Evolutionary conservation across 176 grass and related monocot genomes (phyloP), one percentile per base, ranked within the genome.

Genomic region (Rhynchospora tenuis): DNA sequence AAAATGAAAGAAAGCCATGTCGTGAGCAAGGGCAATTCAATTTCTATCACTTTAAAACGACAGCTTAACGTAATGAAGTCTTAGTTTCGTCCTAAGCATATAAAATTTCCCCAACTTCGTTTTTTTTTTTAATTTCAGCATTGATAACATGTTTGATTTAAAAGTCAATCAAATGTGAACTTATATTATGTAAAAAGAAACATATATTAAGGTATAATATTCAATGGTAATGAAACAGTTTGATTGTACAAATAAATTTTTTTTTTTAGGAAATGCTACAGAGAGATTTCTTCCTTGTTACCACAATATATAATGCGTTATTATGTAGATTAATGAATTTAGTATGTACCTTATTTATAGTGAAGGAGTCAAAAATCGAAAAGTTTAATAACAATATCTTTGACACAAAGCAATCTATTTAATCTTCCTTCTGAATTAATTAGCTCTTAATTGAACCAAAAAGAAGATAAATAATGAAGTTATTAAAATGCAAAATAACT

Each of bases 41-140:
- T 45, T 46, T 64, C 19, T 64, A 15, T 48, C 19, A 47, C 58
- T 81, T 45, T 17, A 64, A 81, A 63, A 15, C 33, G 78, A 81
- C 54, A 63, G 64, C 78, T 81, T 63, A 81, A 16, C 58, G 11
- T 27, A 64, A 15, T 43, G 33, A 81, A 44, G 33, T 24, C 16
- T 81, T 64, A 13, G 78, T 63, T 81, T 80, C 33, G 33, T 81
- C 57, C 14, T 63, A 3, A 81, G 46, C 55, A 29, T 22, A 56
- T 15, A 81, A 9, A 63, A 22, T 22, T 26, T 19, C 43, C 43
- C 55, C 9, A 7, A 19, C n/a, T 42, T 13, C 5, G 29, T 59
- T 59, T 11, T 5, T 31, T 59, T 79, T 17, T 46, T 50, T 76
- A 15, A 0, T 52, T 54, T n/a, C 13, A 19, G 1, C 16, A 13